Percentiles rank a stretch among this genome's conserved stretches.
Conservation (phyloP, 2,329 filamentous ascomycete genomes). For the Aureobasidium sp. region DNA sequence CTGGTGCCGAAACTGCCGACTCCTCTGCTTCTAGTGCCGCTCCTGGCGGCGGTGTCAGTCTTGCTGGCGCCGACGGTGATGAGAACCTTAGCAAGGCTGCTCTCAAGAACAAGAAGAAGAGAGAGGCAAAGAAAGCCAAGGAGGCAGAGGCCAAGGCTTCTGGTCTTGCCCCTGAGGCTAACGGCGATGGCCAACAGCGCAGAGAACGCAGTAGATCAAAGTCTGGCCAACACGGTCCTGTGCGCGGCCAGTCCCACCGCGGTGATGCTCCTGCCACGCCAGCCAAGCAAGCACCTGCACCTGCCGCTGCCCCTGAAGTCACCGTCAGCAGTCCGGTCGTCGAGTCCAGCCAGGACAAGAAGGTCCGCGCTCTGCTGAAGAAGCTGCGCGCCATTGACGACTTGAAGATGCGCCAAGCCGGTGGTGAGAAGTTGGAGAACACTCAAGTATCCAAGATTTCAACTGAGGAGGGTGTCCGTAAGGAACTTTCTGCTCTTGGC, state of each 20-base stretch:
- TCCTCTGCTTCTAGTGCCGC: constrained; percentile 57
- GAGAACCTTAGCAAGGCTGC: constrained; percentile 75
- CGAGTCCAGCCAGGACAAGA: constrained; percentile 78
- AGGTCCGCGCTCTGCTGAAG: constrained; percentile 86
- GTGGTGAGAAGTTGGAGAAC: constrained; percentile 93
- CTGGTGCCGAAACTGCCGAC: constrained; percentile 69
- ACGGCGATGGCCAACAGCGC: constrained; percentile 32
- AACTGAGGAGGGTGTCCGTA: constrained; percentile 75
- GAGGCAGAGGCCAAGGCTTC: constrained; percentile 59
- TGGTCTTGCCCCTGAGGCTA: constrained; percentile 39
- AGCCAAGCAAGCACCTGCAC: constrained; percentile 23
- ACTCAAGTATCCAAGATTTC: constrained; percentile 98
- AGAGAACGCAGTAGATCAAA: constrained; percentile 27
- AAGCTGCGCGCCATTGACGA: constrained; percentile 98
- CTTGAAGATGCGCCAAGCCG: constrained; percentile 89
- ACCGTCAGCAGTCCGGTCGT: constrained; percentile 48
- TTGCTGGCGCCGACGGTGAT: constrained; percentile 54
- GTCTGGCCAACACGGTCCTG: constrained; percentile 22
- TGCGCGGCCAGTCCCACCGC: constrained; percentile 21
- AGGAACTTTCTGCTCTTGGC: constrained; percentile 53
- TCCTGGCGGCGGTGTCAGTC: constrained; percentile 56
- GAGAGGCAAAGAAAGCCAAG: constrained; percentile 83
- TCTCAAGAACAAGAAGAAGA: constrained; percentile 98
- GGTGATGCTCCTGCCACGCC: constrained; percentile 14
- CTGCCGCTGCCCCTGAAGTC: constrained; percentile 36